Percentiles rank a stretch among this genome's conserved stretches.
These are phyloP conservation scores for Salix exigua DNA, from an alignment of 345 rosid species.

Conservation along the genomic window DNA sequence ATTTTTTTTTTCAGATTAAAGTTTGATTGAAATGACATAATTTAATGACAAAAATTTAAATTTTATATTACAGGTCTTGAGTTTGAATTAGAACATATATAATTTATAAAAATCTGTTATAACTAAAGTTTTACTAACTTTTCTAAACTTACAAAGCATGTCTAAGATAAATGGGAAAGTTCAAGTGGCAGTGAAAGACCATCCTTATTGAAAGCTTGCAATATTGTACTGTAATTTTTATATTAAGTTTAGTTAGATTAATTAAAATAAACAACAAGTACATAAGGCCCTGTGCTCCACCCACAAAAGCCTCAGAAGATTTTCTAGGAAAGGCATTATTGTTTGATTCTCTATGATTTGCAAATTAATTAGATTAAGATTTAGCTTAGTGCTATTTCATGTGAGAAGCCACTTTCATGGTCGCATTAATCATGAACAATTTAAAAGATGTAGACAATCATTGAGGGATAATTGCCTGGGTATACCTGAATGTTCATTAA, in stretches of 20 bases:
- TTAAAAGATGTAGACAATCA: neutral
- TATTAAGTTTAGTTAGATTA: slow-evolving; percentile 1
- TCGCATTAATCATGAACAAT: neutral
- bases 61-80: too few relatives aligned
- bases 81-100: too few relatives aligned
- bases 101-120: too few relatives aligned
- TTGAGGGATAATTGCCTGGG: slow-evolving; percentile 3
- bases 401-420: slow-evolving; percentile 6
- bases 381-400: neutral
- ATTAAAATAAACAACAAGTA: neutral
- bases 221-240: neutral
- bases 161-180: neutral
- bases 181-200: too few relatives aligned
- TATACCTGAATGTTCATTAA: neutral
- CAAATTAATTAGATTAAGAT: slow-evolving; percentile 1
- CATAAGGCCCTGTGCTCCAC: slow-evolving; percentile 6
- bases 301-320: slow-evolving; percentile 17
- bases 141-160: too few relatives aligned
- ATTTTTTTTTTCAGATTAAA: neutral
- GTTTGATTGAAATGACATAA: too few relatives aligned
- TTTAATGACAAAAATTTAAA: too few relatives aligned
- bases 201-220: slow-evolving; percentile 15
- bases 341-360: slow-evolving; percentile 19
- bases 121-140: too few relatives aligned
- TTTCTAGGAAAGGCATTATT: slow-evolving; percentile 20